Evolutionary conservation across 305 asterid genomes (phyloP).

Genomic region (Euphrasia arctica): DNA sequence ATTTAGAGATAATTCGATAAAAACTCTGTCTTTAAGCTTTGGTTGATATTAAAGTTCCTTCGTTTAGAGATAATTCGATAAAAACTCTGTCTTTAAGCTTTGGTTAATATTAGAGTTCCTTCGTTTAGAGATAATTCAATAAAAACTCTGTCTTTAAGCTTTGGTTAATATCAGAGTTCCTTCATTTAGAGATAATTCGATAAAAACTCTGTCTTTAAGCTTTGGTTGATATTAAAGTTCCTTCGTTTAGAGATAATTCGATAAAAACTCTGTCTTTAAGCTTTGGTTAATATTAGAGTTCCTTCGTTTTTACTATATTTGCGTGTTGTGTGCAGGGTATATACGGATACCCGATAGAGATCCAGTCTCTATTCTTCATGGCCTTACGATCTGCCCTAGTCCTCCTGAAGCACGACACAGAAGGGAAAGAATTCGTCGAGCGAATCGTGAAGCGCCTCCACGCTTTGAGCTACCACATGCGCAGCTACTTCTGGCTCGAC

Average conservation of each 20-base stretch:
- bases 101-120: no score
- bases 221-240: neutral
- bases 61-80: no score
- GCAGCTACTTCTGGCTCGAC: constrained; percentile 97
- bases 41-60: no score
- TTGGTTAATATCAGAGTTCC: no score
- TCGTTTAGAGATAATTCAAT: constrained; percentile 15
- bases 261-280: neutral
- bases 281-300: neutral
- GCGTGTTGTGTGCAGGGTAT: constrained; percentile 56
- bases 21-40: neutral
- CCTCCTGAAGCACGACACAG: constrained; percentile 77
- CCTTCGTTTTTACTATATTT: no score
- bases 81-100: no score
- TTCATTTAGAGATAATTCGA: constrained; percentile 15
- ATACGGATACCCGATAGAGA: constrained; percentile 93
- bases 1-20: constrained; percentile 15
- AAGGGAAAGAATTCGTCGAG: constrained; percentile 82
- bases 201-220: no score
- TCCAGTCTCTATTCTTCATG: constrained; percentile 96
- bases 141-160: neutral
- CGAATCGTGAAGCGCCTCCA: constrained; percentile 85
- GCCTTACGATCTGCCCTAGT: constrained; percentile 79
- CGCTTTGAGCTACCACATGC: constrained; percentile 91
- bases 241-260: constrained; percentile 17